These are phyloP conservation scores for Purpureocillium takamizusanense DNA, from an alignment of 2,329 filamentous ascomycete species.

Conservation along the genomic window DNA sequence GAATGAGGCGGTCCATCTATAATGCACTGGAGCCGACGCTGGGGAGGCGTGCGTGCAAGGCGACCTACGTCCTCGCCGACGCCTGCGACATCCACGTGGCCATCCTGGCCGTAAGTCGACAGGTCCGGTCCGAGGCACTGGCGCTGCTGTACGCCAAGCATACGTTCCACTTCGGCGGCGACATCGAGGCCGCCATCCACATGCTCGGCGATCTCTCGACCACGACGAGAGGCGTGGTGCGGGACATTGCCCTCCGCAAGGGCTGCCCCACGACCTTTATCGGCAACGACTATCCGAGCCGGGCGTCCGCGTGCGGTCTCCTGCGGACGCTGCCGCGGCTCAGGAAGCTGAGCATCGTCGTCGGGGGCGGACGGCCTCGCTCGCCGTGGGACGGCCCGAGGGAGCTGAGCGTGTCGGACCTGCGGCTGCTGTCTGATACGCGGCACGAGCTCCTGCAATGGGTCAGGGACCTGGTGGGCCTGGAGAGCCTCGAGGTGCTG, in stretches of 20 bases:
- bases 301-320: constrained; percentile 43
- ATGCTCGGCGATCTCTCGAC: constrained; percentile 50
- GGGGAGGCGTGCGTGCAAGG: constrained; percentile 32
- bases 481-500: constrained; percentile 39
- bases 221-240: constrained; percentile 34
- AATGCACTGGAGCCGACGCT: constrained; percentile 30
- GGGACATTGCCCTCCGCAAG: constrained; percentile 44
- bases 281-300: constrained; percentile 34
- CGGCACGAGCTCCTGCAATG: constrained; percentile 45
- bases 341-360: constrained; percentile 35
- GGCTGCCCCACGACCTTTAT: constrained; percentile 34
- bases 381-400: constrained; percentile 37
- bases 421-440: constrained; percentile 33
- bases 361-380: constrained; percentile 48
- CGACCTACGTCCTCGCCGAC: constrained; percentile 38
- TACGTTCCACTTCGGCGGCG: constrained; percentile 48
- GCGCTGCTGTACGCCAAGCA: constrained; percentile 46
- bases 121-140: constrained; percentile 45
- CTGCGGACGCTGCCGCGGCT: constrained; percentile 29
- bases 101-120: constrained; percentile 35
- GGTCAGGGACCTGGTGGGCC: constrained; percentile 43
- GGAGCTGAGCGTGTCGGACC: constrained; percentile 34
- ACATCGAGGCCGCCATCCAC: constrained; percentile 50
- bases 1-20: constrained; percentile 25
- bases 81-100: constrained; percentile 27